Conservation (phyloP, 495 filamentous ascomycete genomes). For the Neurospora sp. region DNA sequence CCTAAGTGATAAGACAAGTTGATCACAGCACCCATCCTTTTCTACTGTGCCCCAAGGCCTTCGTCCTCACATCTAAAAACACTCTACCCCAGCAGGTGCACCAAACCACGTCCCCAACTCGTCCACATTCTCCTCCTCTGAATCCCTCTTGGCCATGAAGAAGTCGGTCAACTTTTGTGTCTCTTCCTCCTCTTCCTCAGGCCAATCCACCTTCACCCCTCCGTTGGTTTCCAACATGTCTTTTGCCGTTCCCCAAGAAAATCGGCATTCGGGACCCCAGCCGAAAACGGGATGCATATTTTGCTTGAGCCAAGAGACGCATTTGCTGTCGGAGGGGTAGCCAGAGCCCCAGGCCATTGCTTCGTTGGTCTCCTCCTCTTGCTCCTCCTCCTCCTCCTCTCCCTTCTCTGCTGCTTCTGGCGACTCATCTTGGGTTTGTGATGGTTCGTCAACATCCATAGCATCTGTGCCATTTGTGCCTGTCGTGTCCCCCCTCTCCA, state of each 20-base stretch:
- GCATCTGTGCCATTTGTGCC: conserved; percentile 14
- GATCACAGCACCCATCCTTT: no score
- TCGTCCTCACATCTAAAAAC: no score
- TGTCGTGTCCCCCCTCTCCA: conserved; percentile 7
- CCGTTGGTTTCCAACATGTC: conserved; percentile 71
- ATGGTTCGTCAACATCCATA: conserved; percentile 13
- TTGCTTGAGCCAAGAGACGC: conserved; percentile 65
- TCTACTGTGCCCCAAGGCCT: no score
- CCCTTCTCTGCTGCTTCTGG: conserved; percentile 15
- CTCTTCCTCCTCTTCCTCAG: conserved; percentile 55
- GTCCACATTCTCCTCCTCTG: conserved; percentile 35
- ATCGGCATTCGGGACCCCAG: conserved; percentile 85
- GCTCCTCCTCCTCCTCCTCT: conserved; percentile 18
- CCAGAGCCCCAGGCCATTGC: conserved; percentile 67
- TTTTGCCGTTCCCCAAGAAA: conserved; percentile 92
- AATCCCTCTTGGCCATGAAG: conserved; percentile 32
- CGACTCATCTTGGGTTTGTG: conserved; percentile 3
- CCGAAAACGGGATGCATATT: conserved; percentile 93
- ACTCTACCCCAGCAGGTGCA: conserved; percentile 44
- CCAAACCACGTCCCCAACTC: conserved; percentile 59
- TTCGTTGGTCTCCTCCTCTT: background rate
- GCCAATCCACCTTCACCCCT: conserved; percentile 73
- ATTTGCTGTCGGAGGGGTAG: conserved; percentile 82
- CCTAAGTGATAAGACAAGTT: no score
- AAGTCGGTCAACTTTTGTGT: conserved; percentile 64